Conservation (phyloP, 495 filamentous ascomycete species). For the Aspergillus panamensis region DNA sequence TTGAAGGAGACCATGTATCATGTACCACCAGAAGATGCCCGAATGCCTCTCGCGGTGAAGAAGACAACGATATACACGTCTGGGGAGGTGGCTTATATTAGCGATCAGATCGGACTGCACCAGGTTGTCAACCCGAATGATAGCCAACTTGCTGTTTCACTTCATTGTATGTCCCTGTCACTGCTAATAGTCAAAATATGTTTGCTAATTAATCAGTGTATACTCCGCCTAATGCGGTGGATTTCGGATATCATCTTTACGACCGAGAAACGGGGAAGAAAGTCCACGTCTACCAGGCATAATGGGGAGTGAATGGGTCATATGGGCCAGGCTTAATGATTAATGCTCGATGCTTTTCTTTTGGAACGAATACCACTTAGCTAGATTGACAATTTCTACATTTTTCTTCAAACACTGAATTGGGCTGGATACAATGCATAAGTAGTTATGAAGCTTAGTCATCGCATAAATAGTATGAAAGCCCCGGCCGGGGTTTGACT, state of each 20-base stretch:
- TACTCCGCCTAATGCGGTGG: constrained; percentile 78
- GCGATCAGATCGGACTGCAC: constrained; percentile 77
- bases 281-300: constrained; percentile 32
- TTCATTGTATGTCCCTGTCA: constrained; percentile 57
- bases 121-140: constrained; percentile 67
- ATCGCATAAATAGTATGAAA: background rate
- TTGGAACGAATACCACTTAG: no score
- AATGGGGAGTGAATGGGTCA: no score
- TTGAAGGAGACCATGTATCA: constrained; percentile 73
- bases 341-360: background rate
- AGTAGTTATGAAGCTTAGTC: background rate
- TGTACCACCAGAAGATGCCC: constrained; percentile 46
- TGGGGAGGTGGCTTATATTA: constrained; percentile 74
- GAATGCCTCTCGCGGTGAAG: constrained; percentile 26
- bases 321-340: constrained; percentile 3
- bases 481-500: background rate
- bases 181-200: background rate
- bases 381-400: background rate
- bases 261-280: constrained; percentile 60
- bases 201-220: constrained; percentile 52
- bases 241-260: constrained; percentile 71
- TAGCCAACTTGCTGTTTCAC: constrained; percentile 70
- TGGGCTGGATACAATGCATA: background rate
- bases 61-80: constrained; percentile 31
- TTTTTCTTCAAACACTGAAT: no score